A percentile compares a stretch with the other conserved stretches of the same genome.
phyloP scores from a whole-genome alignment of 805 yeast species.

The Myxozyma sirexii region DNA sequence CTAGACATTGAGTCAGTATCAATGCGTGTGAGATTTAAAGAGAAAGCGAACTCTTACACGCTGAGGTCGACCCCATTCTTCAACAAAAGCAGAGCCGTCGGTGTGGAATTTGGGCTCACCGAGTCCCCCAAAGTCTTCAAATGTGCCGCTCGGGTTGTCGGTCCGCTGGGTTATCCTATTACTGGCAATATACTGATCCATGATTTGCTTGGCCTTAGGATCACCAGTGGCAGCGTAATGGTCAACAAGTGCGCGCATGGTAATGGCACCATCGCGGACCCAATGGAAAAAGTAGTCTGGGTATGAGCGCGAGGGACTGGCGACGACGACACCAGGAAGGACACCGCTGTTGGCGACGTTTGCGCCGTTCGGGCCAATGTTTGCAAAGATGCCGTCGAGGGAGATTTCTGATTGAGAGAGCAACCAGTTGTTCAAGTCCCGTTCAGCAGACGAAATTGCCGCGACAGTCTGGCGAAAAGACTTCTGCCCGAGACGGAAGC shows the following conservation, averaged over 20 bases:
- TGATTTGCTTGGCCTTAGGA: slow-evolving; percentile 35
- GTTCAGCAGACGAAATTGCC: not conserved
- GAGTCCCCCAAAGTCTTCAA: slow-evolving; percentile 51
- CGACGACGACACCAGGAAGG: slow-evolving; percentile 76
- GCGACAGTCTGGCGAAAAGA: slow-evolving; percentile 1
- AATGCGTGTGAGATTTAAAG: not conserved
- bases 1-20: not conserved
- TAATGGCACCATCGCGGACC: slow-evolving; percentile 87
- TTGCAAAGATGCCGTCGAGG: slow-evolving; percentile 52
- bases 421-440: slow-evolving; percentile 55
- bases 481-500: not conserved
- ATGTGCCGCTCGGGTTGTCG: slow-evolving; percentile 69
- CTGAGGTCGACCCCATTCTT: slow-evolving; percentile 92
- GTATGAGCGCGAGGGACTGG: slow-evolving; percentile 69
- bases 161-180: slow-evolving; percentile 63
- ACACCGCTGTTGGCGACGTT: slow-evolving; percentile 40
- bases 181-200: slow-evolving; percentile 67
- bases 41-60: slow-evolving; percentile 42
- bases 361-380: slow-evolving; percentile 56
- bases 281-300: slow-evolving; percentile 91
- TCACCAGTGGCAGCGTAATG: slow-evolving; percentile 51
- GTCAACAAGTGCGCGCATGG: slow-evolving; percentile 58
- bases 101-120: slow-evolving; percentile 90
- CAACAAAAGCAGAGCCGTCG: slow-evolving; percentile 63
- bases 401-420: slow-evolving; percentile 48